phyloP scores from a whole-genome alignment of 345 rosid genomes.

The Hypericum androsaemum region DNA sequence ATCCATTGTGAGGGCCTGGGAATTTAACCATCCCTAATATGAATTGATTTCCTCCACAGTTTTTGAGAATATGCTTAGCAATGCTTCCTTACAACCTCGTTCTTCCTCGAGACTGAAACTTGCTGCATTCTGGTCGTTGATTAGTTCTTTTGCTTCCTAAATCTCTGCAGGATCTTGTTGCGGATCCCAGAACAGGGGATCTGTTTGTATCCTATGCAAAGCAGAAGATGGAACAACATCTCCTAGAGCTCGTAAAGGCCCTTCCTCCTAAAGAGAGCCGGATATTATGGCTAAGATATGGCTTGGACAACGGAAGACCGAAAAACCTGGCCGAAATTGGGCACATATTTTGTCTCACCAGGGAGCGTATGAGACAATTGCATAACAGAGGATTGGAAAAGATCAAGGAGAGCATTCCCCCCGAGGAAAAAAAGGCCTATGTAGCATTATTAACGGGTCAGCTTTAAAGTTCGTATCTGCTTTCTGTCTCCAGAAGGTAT shows the following conservation, averaged over 20 bases:
- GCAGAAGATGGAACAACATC: slow-evolving; percentile 62
- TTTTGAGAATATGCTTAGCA: too few relatives aligned
- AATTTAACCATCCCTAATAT: too few relatives aligned
- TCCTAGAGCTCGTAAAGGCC: slow-evolving; percentile 40
- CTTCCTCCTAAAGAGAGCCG: slow-evolving; percentile 62
- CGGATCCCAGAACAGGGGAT: slow-evolving; percentile 52
- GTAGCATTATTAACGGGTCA: slow-evolving; percentile 29
- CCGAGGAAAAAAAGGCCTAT: slow-evolving; percentile 54
- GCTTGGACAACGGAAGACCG: slow-evolving; percentile 54
- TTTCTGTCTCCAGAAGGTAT: too few relatives aligned
- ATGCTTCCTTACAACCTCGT: too few relatives aligned
- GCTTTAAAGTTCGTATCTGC: too few relatives aligned
- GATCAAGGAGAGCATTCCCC: slow-evolving; percentile 51
- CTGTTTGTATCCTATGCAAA: slow-evolving; percentile 51
- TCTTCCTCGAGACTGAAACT: too few relatives aligned
- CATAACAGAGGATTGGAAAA: slow-evolving; percentile 64
- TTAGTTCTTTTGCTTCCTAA: too few relatives aligned
- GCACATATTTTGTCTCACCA: slow-evolving; percentile 43
- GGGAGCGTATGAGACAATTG: slow-evolving; percentile 73
- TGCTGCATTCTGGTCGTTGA: too few relatives aligned
- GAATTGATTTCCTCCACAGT: too few relatives aligned
- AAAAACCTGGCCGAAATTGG: slow-evolving; percentile 65
- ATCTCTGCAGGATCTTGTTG: slow-evolving; percentile 53
- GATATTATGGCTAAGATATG: slow-evolving; percentile 67
- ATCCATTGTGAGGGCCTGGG: too few relatives aligned